Conservation (phyloP, 2,329 filamentous ascomycete genomes). For the Hypoxylon sp. region DNA sequence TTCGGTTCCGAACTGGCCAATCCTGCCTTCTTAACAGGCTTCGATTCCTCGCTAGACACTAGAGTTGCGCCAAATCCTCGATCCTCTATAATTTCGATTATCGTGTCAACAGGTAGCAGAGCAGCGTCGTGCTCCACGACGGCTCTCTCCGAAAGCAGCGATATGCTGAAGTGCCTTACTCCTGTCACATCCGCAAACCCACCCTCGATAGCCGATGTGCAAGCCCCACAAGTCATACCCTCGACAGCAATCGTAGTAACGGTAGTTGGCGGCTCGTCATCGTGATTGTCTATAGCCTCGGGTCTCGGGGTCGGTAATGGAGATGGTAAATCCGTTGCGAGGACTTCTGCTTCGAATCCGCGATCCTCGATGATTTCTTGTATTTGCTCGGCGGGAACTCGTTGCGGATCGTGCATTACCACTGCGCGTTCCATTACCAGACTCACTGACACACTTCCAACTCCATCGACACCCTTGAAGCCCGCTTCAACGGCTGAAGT, state of each 20-base stretch:
- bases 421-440: slow-evolving; percentile 97
- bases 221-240: slow-evolving; percentile 93
- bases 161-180: slow-evolving; percentile 83
- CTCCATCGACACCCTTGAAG: slow-evolving; percentile 84
- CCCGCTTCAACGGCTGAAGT: slow-evolving; percentile 95
- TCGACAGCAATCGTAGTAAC: slow-evolving; percentile 83
- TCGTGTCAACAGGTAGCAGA: slow-evolving; percentile 65
- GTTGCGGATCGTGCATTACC: slow-evolving; percentile 84
- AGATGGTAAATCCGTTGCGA: slow-evolving; percentile 81
- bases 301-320: slow-evolving; percentile 60
- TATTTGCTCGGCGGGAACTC: slow-evolving; percentile 80
- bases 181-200: slow-evolving; percentile 82
- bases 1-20: slow-evolving; percentile 50
- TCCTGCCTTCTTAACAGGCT: slow-evolving; percentile 54
- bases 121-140: slow-evolving; percentile 82
- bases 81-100: slow-evolving; percentile 73
- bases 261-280: slow-evolving; percentile 60
- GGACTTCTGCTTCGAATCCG: slow-evolving; percentile 90
- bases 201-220: slow-evolving; percentile 86
- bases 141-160: slow-evolving; percentile 85
- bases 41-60: slow-evolving; percentile 74
- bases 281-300: slow-evolving; percentile 53
- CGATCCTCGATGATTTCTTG: slow-evolving; percentile 90
- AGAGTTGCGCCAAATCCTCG: slow-evolving; percentile 86
- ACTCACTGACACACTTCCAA: slow-evolving; percentile 89